Percentiles rank a stretch among this genome's conserved stretches.
phyloP scores from a whole-genome alignment of 2,329 filamentous ascomycete genomes.

The Lachnellula arida region DNA sequence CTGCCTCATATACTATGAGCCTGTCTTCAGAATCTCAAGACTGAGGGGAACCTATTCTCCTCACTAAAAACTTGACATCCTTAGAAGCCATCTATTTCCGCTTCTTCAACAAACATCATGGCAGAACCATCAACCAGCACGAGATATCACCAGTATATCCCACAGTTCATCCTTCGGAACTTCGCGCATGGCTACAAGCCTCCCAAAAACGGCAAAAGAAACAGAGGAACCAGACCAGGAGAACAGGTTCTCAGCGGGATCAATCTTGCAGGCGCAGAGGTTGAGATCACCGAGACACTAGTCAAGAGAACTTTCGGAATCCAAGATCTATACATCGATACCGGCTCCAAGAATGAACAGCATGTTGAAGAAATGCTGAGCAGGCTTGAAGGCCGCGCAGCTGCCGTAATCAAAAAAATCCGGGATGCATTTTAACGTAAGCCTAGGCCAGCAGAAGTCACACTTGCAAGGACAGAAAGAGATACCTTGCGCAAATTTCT shows the following conservation, averaged over 20 bases:
- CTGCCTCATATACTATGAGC: not conserved
- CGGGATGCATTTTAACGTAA: conserved; percentile 18
- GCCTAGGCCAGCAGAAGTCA: conserved; percentile 18
- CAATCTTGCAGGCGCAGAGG: conserved; percentile 15
- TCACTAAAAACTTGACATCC: not conserved
- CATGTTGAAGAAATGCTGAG: conserved; percentile 30
- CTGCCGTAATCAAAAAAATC: conserved; percentile 20
- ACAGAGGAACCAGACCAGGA: not conserved
- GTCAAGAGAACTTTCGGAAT: conserved; percentile 28
- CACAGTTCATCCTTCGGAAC: conserved; percentile 33
- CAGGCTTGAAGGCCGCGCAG: conserved; percentile 23
- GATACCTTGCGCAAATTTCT: conserved; percentile 41
- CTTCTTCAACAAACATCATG: not conserved
- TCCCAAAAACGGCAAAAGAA: conserved; percentile 4
- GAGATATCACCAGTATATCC: conserved; percentile 34
- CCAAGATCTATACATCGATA: conserved; percentile 31
- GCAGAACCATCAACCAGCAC: conserved; percentile 2
- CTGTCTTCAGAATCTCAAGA: not conserved
- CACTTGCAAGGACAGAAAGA: conserved; percentile 30
- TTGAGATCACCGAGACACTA: conserved; percentile 15
- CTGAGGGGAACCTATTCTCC: not conserved
- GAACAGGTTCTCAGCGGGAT: conserved; percentile 22
- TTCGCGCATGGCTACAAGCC: conserved; percentile 22
- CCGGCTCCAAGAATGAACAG: conserved; percentile 8
- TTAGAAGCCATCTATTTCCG: not conserved